Evolutionary conservation across 306 rosid species (phyloP), one percentile per base, ranked within the genome.

Genomic region (Sicyos baderoa): DNA sequence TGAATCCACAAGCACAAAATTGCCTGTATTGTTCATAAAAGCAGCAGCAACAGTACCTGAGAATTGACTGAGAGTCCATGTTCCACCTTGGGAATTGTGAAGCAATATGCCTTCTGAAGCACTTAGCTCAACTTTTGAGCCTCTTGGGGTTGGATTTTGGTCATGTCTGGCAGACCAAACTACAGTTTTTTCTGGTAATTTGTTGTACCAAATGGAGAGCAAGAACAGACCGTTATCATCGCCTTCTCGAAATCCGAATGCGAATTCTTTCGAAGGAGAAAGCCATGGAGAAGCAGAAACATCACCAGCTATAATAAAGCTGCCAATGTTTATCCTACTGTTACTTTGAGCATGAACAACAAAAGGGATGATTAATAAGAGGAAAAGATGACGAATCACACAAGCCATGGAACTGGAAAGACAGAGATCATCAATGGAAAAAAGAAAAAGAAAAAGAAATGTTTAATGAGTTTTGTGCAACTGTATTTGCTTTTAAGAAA

Each of bases 161-260:
- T 35, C 9, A 37, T 11, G 7, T 35, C 32, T 71, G 16, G 89
- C 79, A 70, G 40, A 67, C 87, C 89, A 85, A 55, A 84, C 77
- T 3, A 85, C 2, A 49, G 87, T 82, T 51, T 27, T 47, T 16
- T 84, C 79, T 0, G 83, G 78, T 49, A 88, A 73, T 7, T 71
- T 83, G 72, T 71, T 25, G 54, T 73, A 86, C 95, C 91, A 88
- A 14, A 79, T 74, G 3, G 86, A 79, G 42, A 86, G 79, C 75
- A 80, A 48, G 73, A 69, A 88, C 11, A 72, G 35, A 32, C 18
- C 35, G 15, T 9, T 48, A 2, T 48, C 57, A 2, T 48, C 57
- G 0, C 78, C 66, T 45, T 49, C 70, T 1, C 37, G 79, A 75
- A 88, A 88, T 10, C 91, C 87, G 1, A 85, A 84, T 2, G 91